Conservation (phyloP, 176 grass and related monocot genomes). For the Hordeum marinum region DNA sequence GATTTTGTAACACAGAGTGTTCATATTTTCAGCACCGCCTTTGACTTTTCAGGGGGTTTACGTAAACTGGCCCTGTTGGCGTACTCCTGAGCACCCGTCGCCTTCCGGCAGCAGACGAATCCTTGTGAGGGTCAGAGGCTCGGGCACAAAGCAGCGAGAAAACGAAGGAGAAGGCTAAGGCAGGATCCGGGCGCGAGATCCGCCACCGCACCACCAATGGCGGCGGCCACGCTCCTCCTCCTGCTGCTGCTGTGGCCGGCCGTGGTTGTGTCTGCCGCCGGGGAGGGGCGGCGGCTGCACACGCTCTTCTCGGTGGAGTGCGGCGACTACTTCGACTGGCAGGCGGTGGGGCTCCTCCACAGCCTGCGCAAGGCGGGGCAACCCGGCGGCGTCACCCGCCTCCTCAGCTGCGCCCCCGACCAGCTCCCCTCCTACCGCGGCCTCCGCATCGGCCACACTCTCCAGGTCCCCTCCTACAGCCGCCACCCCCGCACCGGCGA, state of each 20-base stretch:
- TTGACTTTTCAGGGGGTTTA: background rate
- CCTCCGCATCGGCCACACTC: conserved; percentile 68
- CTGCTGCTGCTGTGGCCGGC: background rate
- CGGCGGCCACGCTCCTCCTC: background rate
- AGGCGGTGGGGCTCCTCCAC: conserved; percentile 87
- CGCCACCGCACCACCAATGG: conserved; percentile 40
- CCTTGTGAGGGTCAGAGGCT: background rate
- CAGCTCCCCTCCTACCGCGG: conserved; percentile 69
- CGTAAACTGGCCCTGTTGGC: background rate
- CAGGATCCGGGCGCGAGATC: conserved; percentile 43
- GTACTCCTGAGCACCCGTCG: background rate
- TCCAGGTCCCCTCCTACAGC: conserved; percentile 84
- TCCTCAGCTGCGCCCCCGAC: conserved; percentile 74
- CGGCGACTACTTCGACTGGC: conserved; percentile 98
- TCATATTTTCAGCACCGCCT: background rate
- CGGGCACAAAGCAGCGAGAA: background rate
- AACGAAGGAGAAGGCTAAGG: background rate
- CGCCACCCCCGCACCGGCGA: conserved; percentile 88
- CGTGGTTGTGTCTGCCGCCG: background rate
- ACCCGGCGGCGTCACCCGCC: conserved; percentile 73
- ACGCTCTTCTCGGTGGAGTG: conserved; percentile 97
- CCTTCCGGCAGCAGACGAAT: background rate
- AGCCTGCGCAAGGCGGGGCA: conserved; percentile 77
- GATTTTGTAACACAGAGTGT: too few relatives aligned
- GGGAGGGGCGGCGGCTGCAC: conserved; percentile 72